These are phyloP conservation scores for Phytophthora europaea DNA, from an alignment of 352 stramenopile species.

Conservation along the genomic window DNA sequence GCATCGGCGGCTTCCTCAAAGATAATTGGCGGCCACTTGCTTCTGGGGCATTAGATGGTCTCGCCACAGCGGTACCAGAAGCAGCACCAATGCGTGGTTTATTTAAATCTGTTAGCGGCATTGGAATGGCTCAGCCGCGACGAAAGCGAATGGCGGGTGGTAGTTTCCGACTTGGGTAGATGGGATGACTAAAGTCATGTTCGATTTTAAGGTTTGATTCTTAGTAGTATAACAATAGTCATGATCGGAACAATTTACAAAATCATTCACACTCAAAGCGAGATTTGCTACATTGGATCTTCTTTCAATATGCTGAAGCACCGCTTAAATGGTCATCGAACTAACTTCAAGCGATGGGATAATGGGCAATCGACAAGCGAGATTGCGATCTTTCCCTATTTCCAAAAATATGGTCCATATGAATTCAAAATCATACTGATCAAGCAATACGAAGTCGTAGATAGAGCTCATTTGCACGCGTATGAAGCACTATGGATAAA, in stretches of 20 bases:
- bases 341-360: slow-evolving; percentile 9
- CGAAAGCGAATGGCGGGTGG: not conserved
- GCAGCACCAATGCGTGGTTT: slow-evolving; percentile 8
- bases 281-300: slow-evolving; percentile 1
- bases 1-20: too few relatives aligned
- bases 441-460: not conserved
- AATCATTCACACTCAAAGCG: slow-evolving; percentile 1
- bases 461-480: not conserved
- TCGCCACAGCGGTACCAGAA: slow-evolving; percentile 2
- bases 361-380: not conserved
- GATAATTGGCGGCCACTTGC: slow-evolving; percentile 7
- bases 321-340: not conserved
- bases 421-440: not conserved
- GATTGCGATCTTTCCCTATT: slow-evolving; percentile 12
- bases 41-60: not conserved
- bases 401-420: slow-evolving; percentile 4
- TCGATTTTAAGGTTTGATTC: too few relatives aligned
- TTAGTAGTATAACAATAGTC: slow-evolving; percentile 8
- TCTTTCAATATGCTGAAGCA: slow-evolving; percentile 2
- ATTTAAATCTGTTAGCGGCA: not conserved
- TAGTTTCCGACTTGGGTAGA: slow-evolving; percentile 10
- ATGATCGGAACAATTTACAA: slow-evolving; percentile 15
- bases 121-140: slow-evolving; percentile 1
- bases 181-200: too few relatives aligned
- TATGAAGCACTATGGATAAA: not conserved